These are phyloP conservation scores for Haplosporangium sp. DNA, from an alignment of 371 early-diverging fungal genomes.

Conservation along the genomic window DNA sequence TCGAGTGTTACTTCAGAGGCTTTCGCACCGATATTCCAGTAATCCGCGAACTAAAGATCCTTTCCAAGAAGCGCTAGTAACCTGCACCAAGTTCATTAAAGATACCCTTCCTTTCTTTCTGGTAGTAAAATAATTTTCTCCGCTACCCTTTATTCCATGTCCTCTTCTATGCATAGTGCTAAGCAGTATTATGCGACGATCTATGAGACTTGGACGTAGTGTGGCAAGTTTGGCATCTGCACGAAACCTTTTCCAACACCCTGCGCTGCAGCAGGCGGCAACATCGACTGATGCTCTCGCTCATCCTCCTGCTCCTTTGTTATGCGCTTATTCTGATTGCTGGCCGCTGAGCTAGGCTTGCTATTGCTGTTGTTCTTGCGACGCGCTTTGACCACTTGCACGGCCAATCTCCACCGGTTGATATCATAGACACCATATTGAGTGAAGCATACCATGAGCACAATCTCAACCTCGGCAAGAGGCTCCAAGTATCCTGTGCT, in stretches of 20 bases:
- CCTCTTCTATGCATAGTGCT: no score
- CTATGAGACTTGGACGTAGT: constrained; percentile 46
- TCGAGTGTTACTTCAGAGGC: constrained; percentile 37
- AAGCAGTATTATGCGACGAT: not conserved
- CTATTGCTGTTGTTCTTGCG: constrained; percentile 16
- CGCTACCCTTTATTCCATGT: constrained; percentile 1
- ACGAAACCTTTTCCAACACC: constrained; percentile 49
- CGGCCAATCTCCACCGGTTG: constrained; percentile 76
- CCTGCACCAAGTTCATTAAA: not conserved
- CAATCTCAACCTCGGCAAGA: constrained; percentile 59
- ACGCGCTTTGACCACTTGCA: constrained; percentile 54
- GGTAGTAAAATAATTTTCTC: no score
- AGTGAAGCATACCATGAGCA: constrained; percentile 66
- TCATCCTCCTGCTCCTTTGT: constrained; percentile 8
- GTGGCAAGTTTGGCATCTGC: constrained; percentile 54
- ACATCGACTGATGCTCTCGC: constrained; percentile 13
- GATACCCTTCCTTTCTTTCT: constrained; percentile 8
- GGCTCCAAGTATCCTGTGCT: constrained; percentile 66
- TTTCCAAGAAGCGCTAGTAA: constrained; percentile 25
- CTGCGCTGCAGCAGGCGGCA: constrained; percentile 18
- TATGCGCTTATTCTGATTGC: not conserved
- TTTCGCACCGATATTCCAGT: constrained; percentile 26
- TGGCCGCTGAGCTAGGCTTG: not conserved
- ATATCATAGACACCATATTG: constrained; percentile 77
- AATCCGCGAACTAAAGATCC: constrained; percentile 30